Evolutionary conservation across 2,329 filamentous ascomycete genomes (phyloP).

Genomic region (Alternaria arborescens): DNA sequence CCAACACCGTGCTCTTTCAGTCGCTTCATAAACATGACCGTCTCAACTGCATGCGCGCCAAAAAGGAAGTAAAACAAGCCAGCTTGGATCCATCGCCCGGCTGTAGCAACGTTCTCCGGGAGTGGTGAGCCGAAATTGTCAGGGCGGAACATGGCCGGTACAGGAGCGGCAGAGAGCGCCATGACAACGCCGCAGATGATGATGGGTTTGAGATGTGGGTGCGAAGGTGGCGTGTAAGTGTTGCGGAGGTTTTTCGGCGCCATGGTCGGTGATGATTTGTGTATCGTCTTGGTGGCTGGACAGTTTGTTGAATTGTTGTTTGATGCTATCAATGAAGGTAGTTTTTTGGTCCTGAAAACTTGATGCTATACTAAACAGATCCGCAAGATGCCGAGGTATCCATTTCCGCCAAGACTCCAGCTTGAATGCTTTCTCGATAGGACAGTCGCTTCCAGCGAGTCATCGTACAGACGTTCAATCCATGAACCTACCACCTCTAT

Average conservation of each 20-base stretch:
- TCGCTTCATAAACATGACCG: conserved; percentile 27
- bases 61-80: conserved; percentile 37
- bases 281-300: neutral
- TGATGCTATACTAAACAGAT: neutral
- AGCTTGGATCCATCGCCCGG: conserved; percentile 31
- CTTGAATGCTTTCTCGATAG: neutral
- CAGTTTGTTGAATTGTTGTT: neutral
- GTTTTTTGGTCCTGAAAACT: neutral
- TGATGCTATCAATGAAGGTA: neutral
- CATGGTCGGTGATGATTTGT: conserved; percentile 10
- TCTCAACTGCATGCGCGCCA: conserved; percentile 33
- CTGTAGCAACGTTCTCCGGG: conserved; percentile 14
- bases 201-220: conserved; percentile 29
- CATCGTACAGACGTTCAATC: neutral
- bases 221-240: conserved; percentile 27
- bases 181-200: conserved; percentile 36
- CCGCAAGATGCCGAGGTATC: conserved; percentile 5
- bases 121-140: conserved; percentile 23
- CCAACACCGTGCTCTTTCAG: conserved; percentile 27
- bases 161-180: conserved; percentile 31
- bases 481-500: neutral
- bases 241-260: conserved; percentile 27
- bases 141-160: conserved; percentile 30
- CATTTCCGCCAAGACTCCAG: neutral
- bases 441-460: neutral